Evolutionary conservation across 148 eudicot genomes (phyloP), one percentile per base, ranked within the genome.

Genomic region (Drosera capensis): DNA sequence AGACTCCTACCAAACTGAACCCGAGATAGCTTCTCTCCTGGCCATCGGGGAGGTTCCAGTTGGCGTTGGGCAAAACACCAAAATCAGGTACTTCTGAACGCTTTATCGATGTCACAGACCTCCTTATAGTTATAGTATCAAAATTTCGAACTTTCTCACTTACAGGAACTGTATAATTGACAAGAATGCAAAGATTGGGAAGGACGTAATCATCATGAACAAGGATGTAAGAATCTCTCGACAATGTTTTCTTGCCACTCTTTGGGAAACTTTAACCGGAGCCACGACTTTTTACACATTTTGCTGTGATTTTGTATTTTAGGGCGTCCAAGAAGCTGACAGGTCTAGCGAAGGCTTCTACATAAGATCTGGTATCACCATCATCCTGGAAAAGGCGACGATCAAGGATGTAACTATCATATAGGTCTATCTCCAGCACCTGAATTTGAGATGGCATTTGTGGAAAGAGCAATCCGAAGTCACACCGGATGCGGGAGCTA

Each of bases 11-110:
- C 99, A 90, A 57, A 90, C 99, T 45, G 99, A 90, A 52, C 54
- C 95, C n/a, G 99, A 90, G 57, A 90, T 90, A 45, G 99, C 94
- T 18, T 78, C 94, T 23, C 72, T 78, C 43, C 49, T 85, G 7
- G 99, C 99, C 0, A 78, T 76, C 46, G 99, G 94, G 38, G 81
- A 92, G 55, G 87, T 85, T 26, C 99, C 95, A 15, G 74, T 92
- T 8, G 99, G 99, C 35, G 73, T 92, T 23, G 99, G 99, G 37
- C 55, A 53, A 39, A 70, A 92, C 58, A 67, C 99, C 12, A 92
- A 74, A 57, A 85, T 79, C 62, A 85, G 86, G 99, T 85, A 62
- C 24, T 20, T 35, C n/a, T 34, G 11, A 9, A 34, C 9, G 13
- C 38, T 9, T 11, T n/a, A n/a, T 5, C 9, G 14, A 2, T 11